Evolutionary conservation across 345 rosid genomes (phyloP), one percentile per base, ranked within the genome.

Genomic region (Populus euphratica): DNA sequence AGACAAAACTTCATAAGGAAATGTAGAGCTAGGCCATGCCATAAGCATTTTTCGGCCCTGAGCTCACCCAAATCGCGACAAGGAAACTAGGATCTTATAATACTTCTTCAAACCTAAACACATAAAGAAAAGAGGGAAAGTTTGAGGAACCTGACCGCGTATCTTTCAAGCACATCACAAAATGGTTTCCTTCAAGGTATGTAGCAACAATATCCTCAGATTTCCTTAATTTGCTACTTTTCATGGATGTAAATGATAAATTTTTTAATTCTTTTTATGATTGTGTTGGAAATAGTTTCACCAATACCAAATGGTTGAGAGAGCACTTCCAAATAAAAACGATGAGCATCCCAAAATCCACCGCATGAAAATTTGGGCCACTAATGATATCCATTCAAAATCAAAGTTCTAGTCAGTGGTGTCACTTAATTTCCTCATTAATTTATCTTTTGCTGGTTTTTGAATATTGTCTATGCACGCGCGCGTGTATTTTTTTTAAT

Each of bases 231-330:
- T 12, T 18, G 23, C 5, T 33, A n/a, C 6, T 68, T 20, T 33
- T 68, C 71, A 69, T 11, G 63, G 63, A 11, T 39, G 9, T n/a
- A n/a, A 38, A 5, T 38, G 20, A 41, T 3, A 12, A 5, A 0
- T 14, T 73, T 20, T 41, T 39, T 68, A 29, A 1, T 11, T 36
- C 56, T 68, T 20, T 35, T 14, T 2, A 0, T 67, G 4, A 43
- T 16, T 18, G 33, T 43, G 10, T 5, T 10, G 31, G 23, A 5
- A 38, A 83, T 87, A 89, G 90, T 86, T 86, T 77, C 90, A 87
- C 68, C 89, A 87, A 73, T 87, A 90, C 84, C 93, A 90, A 84
- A 91, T 90, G 76, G 93, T 87, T 21, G 93, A 91, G 23, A 84
- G 93, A 82, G 90, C 88, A 69, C 84, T 87, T 73, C 93, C 91